These are phyloP conservation scores for Bidens hawaiensis DNA, from an alignment of 140 eudicot genomes.

Conservation along the genomic window DNA sequence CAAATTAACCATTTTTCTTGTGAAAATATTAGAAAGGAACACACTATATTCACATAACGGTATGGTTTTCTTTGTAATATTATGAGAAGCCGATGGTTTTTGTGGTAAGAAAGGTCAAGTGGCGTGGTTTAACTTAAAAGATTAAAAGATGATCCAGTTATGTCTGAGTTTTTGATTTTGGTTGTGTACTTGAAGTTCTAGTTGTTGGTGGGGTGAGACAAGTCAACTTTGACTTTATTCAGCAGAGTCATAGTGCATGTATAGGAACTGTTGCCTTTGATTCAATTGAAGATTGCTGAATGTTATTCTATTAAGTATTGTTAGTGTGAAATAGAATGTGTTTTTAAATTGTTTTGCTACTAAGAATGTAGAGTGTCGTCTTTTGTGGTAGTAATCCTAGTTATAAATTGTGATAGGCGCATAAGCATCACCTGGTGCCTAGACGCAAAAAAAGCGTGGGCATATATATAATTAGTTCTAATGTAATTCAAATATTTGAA, in stretches of 20 bases:
- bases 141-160: not conserved
- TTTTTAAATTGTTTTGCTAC: not conserved
- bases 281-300: constrained; percentile 15
- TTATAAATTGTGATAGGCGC: too few relatives aligned
- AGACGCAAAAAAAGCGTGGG: too few relatives aligned
- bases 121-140: not conserved
- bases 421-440: too few relatives aligned
- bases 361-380: too few relatives aligned
- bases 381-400: too few relatives aligned
- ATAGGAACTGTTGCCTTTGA: constrained; percentile 7
- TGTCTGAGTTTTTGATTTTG: constrained; percentile 5
- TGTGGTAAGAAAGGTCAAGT: constrained; percentile 14
- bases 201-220: constrained; percentile 7
- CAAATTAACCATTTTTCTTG: constrained; percentile 13
- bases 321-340: not conserved
- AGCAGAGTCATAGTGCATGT: constrained; percentile 18
- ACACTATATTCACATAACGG: not conserved
- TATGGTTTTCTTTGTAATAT: not conserved
- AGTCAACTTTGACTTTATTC: constrained; percentile 16
- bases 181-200: constrained; percentile 20
- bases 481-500: too few relatives aligned
- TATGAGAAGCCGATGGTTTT: not conserved
- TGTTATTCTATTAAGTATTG: not conserved
- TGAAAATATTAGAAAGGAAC: not conserved
- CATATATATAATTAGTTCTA: too few relatives aligned